Base-by-base conservation (phyloP, 192 early-diverging fungal genomes). In the Umbelopsis isabellina region DNA sequence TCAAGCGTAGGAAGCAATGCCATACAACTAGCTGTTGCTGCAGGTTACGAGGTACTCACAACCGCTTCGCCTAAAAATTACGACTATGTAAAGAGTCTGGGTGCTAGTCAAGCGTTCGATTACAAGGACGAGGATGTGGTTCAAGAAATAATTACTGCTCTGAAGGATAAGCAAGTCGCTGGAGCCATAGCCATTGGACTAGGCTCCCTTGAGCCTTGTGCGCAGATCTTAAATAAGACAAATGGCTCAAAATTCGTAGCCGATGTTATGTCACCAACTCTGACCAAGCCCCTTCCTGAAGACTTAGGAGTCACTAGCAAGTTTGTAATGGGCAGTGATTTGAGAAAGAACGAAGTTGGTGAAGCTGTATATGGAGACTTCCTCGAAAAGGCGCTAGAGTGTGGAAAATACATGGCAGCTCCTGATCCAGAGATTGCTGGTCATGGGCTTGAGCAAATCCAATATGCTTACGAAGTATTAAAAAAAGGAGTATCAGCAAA, bases 401-500 rank as follows among this genome's bases (percentile, higher is more conserved):
- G 13, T 18, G 64, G 64, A 44, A 65, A 65, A 20, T 65, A 20
- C 20, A 22, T 44, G 2, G 35, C 64, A 13, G 64, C 64, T 33
- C 64, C 64, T 13, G 64, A 65, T 30, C 23, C 64, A 21, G 64
- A 44, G n/a, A 13, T 65, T 15, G 64, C 18, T 46, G 64, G 64
- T n/a, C 33, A 65, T 37, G 64, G 64, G 16, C 64, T 65, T 33
- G 35, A 65, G 18, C 13, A 16, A 0, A 65, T 65, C 21, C 64
- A 65, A 6, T 1, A 35, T 33, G 64, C 16, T 30, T 46, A 33
- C 9, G 64, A 65, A 5, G 13, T 33, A 35, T 22, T 65, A 1
- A 44, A 15, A 7, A 65, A 65, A 2, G 64, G 64, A 0, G 64
- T 46, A 21, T 65, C 64, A 37, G 64, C 64, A 4, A 65, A 65